Evolutionary conservation across 345 rosid species (phyloP).

Genomic region (Eucalyptus shirleyi): DNA sequence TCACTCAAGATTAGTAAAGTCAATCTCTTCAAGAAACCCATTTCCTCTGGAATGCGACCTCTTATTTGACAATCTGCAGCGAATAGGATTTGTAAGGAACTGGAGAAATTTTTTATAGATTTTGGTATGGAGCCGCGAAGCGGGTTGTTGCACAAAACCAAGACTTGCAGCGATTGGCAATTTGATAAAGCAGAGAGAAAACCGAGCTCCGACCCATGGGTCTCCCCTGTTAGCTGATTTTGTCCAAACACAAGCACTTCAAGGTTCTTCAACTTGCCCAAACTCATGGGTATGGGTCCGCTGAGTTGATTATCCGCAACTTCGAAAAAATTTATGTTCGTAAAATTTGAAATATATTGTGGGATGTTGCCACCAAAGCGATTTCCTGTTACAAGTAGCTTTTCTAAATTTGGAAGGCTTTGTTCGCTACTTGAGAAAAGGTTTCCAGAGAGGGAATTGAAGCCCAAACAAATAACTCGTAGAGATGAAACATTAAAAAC

Average conservation of each 20-base stretch:
- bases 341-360: not conserved
- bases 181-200: not conserved
- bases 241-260: rapidly evolving
- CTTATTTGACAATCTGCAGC: not conserved
- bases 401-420: not conserved
- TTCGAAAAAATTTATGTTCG: not conserved
- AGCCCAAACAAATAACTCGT: rapidly evolving
- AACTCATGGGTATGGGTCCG: not conserved
- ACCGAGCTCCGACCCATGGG: not conserved
- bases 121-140: not conserved
- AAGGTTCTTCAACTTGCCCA: not conserved
- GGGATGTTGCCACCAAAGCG: not conserved
- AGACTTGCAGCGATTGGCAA: not conserved
- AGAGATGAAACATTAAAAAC: not conserved
- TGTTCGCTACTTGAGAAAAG: not conserved
- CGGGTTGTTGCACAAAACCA: rapidly evolving
- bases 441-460: not conserved
- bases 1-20: rapidly evolving
- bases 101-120: not conserved
- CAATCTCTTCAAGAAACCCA: not conserved
- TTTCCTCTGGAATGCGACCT: not conserved
- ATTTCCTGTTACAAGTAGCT: rapidly evolving
- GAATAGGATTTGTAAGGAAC: not conserved
- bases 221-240: not conserved
- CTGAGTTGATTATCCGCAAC: not conserved